Evolutionary conservation across 148 eudicot species (phyloP), one percentile per base, ranked within the genome.

Genomic region (Chenopodium formosanum): DNA sequence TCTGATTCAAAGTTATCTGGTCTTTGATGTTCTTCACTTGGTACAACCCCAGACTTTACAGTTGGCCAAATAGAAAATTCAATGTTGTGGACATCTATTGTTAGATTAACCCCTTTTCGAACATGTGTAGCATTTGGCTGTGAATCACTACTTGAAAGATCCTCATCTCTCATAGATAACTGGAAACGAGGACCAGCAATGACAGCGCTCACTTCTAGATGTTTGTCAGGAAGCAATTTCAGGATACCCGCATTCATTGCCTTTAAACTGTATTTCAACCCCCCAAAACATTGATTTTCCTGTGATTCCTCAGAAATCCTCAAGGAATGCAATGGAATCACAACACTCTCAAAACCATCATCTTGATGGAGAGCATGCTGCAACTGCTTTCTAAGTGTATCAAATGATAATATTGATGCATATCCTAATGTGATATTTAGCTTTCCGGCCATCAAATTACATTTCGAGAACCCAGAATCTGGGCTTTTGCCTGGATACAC

Each of bases 41-140:
- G 80, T 22, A 80, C 83, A 68, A 78, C 64, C 76, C 76, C 83
- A 83, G 88, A 79, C 65, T 78, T 83, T 77, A 82, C 78, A 84
- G 85, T 83, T 77, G 99, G 98, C 87, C 88, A 85, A 75, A 90
- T 86, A 81, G 88, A 80, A 85, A 94, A 87, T 65, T 90, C 86
- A 82, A 84, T 82, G 81, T 86, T 82, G 78, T 80, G 73, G 80
- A 91, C 60, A 80, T 88, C 81, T 74, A 96, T 62, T 64, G 86
- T 84, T 69, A 92, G 77, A 74, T 84, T 80, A 50, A 85, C 48
- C 69, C 85, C 82, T 72, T 85, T 89, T 73, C 80, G 75, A 78
- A 72, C 72, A 85, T 78, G 27, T 56, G 47, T 46, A 62, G 70
- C 79, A 76, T 74, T 78, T 50, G 40, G 46, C 73, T 88, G 84